Conservation (phyloP, 1,284 basidiomycete genomes). For the Uromyces viciae-fabae region DNA sequence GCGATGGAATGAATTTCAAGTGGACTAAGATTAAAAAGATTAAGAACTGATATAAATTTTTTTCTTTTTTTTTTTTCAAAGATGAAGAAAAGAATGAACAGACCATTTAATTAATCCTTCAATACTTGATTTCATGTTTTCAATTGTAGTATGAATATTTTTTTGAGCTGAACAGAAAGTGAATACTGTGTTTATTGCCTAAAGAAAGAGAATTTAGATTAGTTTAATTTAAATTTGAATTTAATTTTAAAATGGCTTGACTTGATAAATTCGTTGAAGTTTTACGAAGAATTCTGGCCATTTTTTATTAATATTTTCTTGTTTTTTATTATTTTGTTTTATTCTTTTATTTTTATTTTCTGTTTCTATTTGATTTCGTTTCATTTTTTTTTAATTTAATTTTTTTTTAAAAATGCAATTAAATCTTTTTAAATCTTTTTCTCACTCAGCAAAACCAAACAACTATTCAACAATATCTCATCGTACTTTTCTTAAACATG, state of each 20-base stretch:
- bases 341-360: too few species aligned
- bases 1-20: constrained; percentile 74
- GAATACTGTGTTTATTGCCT: constrained; percentile 85
- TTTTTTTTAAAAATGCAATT: too few species aligned
- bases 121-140: constrained; percentile 70
- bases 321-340: too few species aligned
- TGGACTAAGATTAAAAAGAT: constrained; percentile 60
- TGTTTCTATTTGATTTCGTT: too few species aligned
- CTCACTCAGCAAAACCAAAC: too few species aligned
- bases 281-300: constrained; percentile 56
- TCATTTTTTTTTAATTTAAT: too few species aligned
- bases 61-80: too few species aligned
- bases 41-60: too few species aligned
- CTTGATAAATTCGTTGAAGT: constrained; percentile 56
- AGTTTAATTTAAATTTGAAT: background rate
- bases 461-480: too few species aligned
- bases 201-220: background rate
- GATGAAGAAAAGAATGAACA: constrained; percentile 45
- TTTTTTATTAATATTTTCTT: too few species aligned
- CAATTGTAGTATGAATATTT: constrained; percentile 74
- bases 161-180: constrained; percentile 80
- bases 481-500: too few species aligned
- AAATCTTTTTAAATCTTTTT: too few species aligned
- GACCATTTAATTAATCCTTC: constrained; percentile 72
- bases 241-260: constrained; percentile 21